phyloP scores from a whole-genome alignment of 2,329 filamentous ascomycete species.

The Gnomoniopsis sp. region DNA sequence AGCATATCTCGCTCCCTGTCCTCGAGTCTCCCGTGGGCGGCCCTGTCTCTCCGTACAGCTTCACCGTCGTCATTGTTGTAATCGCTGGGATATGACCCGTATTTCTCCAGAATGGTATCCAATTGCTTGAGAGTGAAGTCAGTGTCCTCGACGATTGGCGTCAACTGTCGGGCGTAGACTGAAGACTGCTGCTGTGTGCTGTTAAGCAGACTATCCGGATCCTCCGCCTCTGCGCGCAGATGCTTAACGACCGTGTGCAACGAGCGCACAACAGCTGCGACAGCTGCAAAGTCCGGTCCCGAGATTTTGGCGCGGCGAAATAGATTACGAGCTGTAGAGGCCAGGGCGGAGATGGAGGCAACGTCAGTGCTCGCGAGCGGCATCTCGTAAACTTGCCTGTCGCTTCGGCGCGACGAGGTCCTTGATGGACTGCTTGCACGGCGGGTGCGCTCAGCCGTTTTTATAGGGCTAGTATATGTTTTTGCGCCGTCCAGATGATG shows the following conservation, averaged over 20 bases:
- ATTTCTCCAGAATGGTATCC: slow-evolving; percentile 48
- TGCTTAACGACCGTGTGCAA: slow-evolving; percentile 56
- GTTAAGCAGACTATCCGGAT: slow-evolving; percentile 54
- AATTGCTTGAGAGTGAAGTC: slow-evolving; percentile 54
- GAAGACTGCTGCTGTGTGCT: slow-evolving; percentile 28
- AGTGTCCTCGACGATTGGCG: slow-evolving; percentile 51
- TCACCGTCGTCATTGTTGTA: slow-evolving; percentile 26
- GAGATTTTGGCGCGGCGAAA: slow-evolving; percentile 51
- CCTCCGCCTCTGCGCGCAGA: slow-evolving; percentile 54
- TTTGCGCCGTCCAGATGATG: background rate
- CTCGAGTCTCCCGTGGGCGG: slow-evolving; percentile 20
- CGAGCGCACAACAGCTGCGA: slow-evolving; percentile 47
- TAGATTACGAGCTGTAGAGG: slow-evolving; percentile 52
- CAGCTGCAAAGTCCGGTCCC: slow-evolving; percentile 45
- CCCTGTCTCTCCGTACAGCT: background rate
- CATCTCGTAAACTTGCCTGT: slow-evolving; percentile 24
- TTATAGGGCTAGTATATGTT: background rate
- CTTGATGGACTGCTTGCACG: slow-evolving; percentile 9
- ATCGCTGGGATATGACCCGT: slow-evolving; percentile 23
- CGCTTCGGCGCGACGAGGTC: background rate
- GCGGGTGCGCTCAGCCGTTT: background rate
- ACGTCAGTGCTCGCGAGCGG: slow-evolving; percentile 27
- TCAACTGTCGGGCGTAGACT: slow-evolving; percentile 47
- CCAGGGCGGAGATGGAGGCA: slow-evolving; percentile 51
- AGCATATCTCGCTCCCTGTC: slow-evolving; percentile 38